Percentiles rank a stretch among this genome's conserved stretches.
Conservation (phyloP, 192 early-diverging fungal genomes). For the Coemansia sp. region DNA sequence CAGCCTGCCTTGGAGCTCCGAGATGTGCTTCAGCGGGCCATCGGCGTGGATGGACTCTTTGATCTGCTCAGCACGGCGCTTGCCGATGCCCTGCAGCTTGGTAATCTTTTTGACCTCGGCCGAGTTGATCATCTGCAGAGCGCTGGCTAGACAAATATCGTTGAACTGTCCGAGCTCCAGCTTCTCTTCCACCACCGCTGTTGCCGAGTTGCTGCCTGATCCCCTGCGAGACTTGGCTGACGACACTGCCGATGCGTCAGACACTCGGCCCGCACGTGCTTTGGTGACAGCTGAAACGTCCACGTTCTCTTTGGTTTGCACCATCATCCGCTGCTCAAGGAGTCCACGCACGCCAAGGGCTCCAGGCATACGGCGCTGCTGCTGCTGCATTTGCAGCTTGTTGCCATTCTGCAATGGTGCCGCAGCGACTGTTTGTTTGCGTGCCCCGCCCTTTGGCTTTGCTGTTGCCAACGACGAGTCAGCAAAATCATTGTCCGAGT, state of each 20-base stretch:
- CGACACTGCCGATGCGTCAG: not conserved
- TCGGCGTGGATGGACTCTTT: constrained; percentile 38
- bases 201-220: not conserved
- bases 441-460: not conserved
- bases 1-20: constrained; percentile 39
- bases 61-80: constrained; percentile 61
- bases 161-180: constrained; percentile 35
- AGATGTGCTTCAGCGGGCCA: constrained; percentile 44
- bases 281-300: not conserved
- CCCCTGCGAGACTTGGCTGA: not conserved
- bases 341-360: constrained; percentile 40
- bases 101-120: constrained; percentile 56
- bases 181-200: constrained; percentile 12
- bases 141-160: constrained; percentile 47
- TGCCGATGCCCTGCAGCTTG: constrained; percentile 60
- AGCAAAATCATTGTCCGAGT: constrained; percentile 7
- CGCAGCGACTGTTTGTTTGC: not conserved
- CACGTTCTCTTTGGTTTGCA: not conserved
- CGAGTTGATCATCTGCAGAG: constrained; percentile 59
- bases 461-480: not conserved
- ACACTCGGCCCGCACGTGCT: not conserved
- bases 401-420: not conserved
- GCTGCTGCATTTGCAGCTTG: not conserved
- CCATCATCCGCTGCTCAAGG: constrained; percentile 28
- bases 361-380: constrained; percentile 27